Conservation (phyloP, 345 rosid species). For the Adansonia digitata region DNA sequence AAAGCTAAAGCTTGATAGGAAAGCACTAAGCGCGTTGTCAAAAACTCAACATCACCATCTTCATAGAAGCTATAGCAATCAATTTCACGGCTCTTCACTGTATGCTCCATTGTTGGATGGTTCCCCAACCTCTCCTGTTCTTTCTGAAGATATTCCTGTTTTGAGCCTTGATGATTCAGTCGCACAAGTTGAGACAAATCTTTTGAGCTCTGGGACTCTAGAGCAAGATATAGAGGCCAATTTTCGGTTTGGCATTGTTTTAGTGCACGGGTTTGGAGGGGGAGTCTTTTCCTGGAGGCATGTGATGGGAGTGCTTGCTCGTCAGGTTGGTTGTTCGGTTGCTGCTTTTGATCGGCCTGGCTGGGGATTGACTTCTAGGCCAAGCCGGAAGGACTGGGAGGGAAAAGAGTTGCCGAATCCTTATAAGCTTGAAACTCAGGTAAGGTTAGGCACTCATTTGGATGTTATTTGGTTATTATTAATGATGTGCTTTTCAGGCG, state of each 20-base stretch:
- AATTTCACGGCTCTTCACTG: constrained; percentile 62
- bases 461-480: constrained; percentile 1
- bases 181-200: constrained; percentile 27
- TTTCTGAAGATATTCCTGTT: constrained; percentile 52
- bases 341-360: constrained; percentile 98
- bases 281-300: constrained; percentile 99
- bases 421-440: constrained; percentile 82
- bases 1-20: constrained; percentile 65
- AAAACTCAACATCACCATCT: constrained; percentile 49
- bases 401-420: constrained; percentile 75
- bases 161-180: constrained; percentile 44
- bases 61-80: constrained; percentile 73
- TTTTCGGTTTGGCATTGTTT: constrained; percentile 60
- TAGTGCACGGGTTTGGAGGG: constrained; percentile 97
- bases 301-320: constrained; percentile 71
- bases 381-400: constrained; percentile 67
- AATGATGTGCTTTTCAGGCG: background rate
- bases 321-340: constrained; percentile 71
- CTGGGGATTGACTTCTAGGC: constrained; percentile 92
- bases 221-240: constrained; percentile 39
- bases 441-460: constrained; percentile 11
- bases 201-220: constrained; percentile 26
- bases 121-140: constrained; percentile 49
- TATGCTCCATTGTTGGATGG: constrained; percentile 70
- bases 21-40: constrained; percentile 36